phyloP scores from a whole-genome alignment of 352 stramenopile genomes.

The Globisporangium apiculatum region DNA sequence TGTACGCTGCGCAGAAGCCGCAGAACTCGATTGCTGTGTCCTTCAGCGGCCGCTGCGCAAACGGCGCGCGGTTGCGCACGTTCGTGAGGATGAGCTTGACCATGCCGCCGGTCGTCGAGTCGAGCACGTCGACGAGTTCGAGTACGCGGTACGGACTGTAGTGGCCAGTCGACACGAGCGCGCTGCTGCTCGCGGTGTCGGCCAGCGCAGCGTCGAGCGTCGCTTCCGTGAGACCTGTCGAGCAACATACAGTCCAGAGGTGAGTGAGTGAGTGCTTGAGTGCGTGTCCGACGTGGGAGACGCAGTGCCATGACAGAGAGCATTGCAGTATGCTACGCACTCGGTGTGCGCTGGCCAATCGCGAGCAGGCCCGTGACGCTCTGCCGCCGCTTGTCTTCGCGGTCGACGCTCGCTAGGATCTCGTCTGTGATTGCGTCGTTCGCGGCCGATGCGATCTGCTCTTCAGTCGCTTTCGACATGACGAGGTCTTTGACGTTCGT shows the following conservation, averaged over 20 bases:
- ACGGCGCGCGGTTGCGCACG: constrained; percentile 39
- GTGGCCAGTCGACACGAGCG: constrained; percentile 12
- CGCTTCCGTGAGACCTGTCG: neutral
- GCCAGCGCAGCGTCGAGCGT: neutral
- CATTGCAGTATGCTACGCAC: neutral
- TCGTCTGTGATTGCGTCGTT: constrained; percentile 74
- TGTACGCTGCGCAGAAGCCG: constrained; percentile 60
- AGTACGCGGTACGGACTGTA: constrained; percentile 59
- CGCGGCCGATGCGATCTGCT: constrained; percentile 59
- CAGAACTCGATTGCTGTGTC: constrained; percentile 53
- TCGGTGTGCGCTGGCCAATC: constrained; percentile 3
- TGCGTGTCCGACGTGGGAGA: neutral
- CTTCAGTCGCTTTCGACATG: constrained; percentile 53
- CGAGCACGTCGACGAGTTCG: constrained; percentile 68
- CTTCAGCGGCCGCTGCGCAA: constrained; percentile 22
- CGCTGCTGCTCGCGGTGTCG: neutral
- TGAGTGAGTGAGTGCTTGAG: too few relatives aligned
- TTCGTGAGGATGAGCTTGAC: constrained; percentile 71
- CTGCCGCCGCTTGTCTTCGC: constrained; percentile 39
- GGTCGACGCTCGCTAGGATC: constrained; percentile 55
- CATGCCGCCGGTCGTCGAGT: constrained; percentile 68
- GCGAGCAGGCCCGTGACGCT: constrained; percentile 15
- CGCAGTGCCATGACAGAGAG: too few relatives aligned
- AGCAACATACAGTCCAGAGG: too few relatives aligned
- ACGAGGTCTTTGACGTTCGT: constrained; percentile 55